Base-by-base conservation (phyloP, 257 asterid genomes). In the Henckelia pumila region DNA sequence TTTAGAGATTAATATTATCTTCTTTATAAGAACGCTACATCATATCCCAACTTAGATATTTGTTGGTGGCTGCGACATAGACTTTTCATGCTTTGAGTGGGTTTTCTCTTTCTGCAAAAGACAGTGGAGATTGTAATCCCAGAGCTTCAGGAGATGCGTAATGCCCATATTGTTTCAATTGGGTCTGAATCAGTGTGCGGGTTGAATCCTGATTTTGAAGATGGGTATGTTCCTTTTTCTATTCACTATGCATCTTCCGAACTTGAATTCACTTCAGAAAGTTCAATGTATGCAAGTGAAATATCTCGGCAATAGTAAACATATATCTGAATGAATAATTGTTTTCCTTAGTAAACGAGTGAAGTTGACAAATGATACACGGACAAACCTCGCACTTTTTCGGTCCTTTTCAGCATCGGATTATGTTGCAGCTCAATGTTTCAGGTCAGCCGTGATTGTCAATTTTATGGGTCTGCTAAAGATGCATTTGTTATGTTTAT, bases 401-500 rank as follows among this genome's bases (percentile, higher is more conserved):
- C 84, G 89, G 79, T 85, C 99, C 57, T 91, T 91, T 77, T 62
- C 96, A 55, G 99, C 95, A 59, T 70, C 87, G 65, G 99, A 94
- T 58, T 94, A 94, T 75, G 99, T 94, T 75, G 81, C 97, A 76
- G 95, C 99, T 64, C 99, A 94, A 79, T 76, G 99, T 76, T 88
- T 91, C 57, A 84, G 99, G 99, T 85, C 72, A 75, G 76, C 7
- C 66, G 16, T 24, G 29, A 37, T 37, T 37, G 37, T 40, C 50
- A 58, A 44, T 16, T 24, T 23, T 25, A 21, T 59, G 66, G 37
- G 61, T 56, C 64, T 61, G 32, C 30, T 58, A 20, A 24, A 59
- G 59, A 62, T 63, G 56, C 47, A 59, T 30, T 14, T 23, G 29
- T 8, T 35, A 24, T 28, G 56, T 23, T 8, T 32, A 56, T 35